Evolutionary conservation across 2,329 filamentous ascomycete species (phyloP).

Genomic region (Cercospora zeae-maydis): DNA sequence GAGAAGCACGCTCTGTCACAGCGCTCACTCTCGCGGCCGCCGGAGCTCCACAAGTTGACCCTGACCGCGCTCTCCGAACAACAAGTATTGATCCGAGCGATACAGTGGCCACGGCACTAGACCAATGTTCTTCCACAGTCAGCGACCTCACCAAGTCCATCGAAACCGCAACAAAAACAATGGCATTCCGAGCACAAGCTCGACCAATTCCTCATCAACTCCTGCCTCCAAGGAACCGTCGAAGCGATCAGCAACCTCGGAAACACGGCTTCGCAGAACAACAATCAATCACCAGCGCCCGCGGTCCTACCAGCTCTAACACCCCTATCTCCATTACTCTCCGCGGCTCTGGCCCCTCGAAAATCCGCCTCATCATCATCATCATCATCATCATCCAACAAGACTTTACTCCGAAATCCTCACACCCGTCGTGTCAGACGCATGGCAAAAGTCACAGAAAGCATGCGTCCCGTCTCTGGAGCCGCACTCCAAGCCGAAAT

Average conservation of each 20-base stretch:
- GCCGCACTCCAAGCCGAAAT: too few relatives aligned
- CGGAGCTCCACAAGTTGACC: neutral
- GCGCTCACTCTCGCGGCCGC: neutral
- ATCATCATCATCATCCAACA: too few relatives aligned
- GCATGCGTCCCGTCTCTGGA: too few relatives aligned
- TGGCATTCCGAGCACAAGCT: conserved; percentile 4
- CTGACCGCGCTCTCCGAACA: too few relatives aligned
- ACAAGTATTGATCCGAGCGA: neutral
- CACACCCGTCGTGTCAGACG: too few relatives aligned
- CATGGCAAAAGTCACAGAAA: too few relatives aligned
- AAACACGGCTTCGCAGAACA: neutral
- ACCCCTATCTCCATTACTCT: too few relatives aligned
- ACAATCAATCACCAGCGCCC: neutral
- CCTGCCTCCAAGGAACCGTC: neutral
- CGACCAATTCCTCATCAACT: neutral
- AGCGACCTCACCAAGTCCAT: conserved; percentile 4
- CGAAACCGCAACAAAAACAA: conserved; percentile 4
- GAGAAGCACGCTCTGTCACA: neutral
- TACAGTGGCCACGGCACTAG: neutral
- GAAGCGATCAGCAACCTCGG: neutral
- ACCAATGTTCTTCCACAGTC: conserved; percentile 4
- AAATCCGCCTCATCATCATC: too few relatives aligned
- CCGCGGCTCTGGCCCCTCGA: too few relatives aligned
- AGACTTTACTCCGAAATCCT: too few relatives aligned
- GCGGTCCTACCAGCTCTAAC: too few relatives aligned